Conservation (phyloP, 768 basidiomycete genomes). For the Hygrocybe coccinea region DNA sequence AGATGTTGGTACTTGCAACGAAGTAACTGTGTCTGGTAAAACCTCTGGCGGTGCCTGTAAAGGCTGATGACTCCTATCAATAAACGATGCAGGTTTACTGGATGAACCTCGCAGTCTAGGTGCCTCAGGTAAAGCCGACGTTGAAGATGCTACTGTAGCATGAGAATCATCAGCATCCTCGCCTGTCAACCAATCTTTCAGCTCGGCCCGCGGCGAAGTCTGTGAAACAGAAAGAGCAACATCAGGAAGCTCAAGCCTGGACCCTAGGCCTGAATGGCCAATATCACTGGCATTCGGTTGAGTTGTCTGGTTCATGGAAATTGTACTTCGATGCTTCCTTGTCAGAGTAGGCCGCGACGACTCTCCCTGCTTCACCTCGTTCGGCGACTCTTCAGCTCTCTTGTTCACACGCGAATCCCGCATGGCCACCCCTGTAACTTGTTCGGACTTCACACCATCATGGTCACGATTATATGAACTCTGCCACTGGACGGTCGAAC, state of each 20-base stretch:
- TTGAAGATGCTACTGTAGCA: conserved; percentile 14
- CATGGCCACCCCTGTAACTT: conserved; percentile 51
- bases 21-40: conserved; percentile 27
- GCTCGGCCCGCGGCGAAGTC: conserved; percentile 22
- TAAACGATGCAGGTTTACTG: conserved; percentile 65
- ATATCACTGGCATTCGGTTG: conserved; percentile 3
- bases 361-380: not conserved
- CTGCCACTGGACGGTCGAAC: too few relatives aligned
- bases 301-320: conserved; percentile 40
- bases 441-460: conserved; percentile 51
- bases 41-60: conserved; percentile 26
- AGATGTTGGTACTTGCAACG: conserved; percentile 12
- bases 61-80: conserved; percentile 39
- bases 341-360: conserved; percentile 41
- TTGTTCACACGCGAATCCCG: conserved; percentile 27
- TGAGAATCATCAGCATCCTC: conserved; percentile 37
- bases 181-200: conserved; percentile 73
- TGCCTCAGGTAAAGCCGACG: conserved; percentile 25
- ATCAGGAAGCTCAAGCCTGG: not conserved
- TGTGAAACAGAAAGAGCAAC: not conserved
- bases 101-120: conserved; percentile 65
- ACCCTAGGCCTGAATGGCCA: not conserved
- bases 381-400: not conserved
- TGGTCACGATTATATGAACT: conserved; percentile 19
- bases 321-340: conserved; percentile 46